Evolutionary conservation across 2,329 filamentous ascomycete species (phyloP).

Genomic region (Penicillium thymicola): DNA sequence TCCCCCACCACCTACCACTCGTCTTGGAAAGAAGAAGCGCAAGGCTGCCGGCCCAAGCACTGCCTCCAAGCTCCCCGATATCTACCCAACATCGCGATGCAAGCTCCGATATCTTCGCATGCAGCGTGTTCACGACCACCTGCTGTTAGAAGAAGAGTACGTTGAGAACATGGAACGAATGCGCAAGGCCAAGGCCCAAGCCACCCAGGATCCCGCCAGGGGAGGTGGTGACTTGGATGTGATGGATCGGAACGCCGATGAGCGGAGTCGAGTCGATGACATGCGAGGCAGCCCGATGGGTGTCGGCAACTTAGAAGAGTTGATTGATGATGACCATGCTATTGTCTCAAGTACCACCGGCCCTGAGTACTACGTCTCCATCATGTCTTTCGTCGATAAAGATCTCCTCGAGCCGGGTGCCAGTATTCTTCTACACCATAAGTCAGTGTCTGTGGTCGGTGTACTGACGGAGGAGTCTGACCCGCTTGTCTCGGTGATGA

Average conservation of each 20-base stretch:
- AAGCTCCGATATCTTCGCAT: conserved; percentile 95
- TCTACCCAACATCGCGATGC: conserved; percentile 95
- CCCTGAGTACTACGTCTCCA: conserved; percentile 98
- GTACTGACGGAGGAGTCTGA: conserved; percentile 96
- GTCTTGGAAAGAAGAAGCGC: conserved; percentile 98
- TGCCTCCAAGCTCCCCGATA: conserved; percentile 87
- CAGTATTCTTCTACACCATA: conserved; percentile 93
- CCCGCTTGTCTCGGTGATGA: conserved; percentile 96
- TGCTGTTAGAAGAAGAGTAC: conserved; percentile 95
- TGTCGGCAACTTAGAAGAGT: conserved; percentile 93
- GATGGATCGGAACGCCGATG: conserved; percentile 86
- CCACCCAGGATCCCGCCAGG: conserved; percentile 52
- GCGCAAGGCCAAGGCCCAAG: conserved; percentile 81
- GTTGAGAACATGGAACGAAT: conserved; percentile 98
- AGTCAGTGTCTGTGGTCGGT: conserved; percentile 95
- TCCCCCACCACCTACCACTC: conserved; percentile 91
- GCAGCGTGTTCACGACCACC: conserved; percentile 97
- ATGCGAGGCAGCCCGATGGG: conserved; percentile 99
- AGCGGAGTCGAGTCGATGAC: conserved; percentile 91
- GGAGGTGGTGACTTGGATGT: conserved; percentile 69
- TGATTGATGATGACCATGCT: conserved; percentile 98
- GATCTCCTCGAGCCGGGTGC: conserved; percentile 94
- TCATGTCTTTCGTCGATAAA: conserved; percentile 99
- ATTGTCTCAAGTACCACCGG: conserved; percentile 97
- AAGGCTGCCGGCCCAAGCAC: conserved; percentile 90